phyloP scores from a whole-genome alignment of 805 yeast species.

The Candida schatavii region DNA sequence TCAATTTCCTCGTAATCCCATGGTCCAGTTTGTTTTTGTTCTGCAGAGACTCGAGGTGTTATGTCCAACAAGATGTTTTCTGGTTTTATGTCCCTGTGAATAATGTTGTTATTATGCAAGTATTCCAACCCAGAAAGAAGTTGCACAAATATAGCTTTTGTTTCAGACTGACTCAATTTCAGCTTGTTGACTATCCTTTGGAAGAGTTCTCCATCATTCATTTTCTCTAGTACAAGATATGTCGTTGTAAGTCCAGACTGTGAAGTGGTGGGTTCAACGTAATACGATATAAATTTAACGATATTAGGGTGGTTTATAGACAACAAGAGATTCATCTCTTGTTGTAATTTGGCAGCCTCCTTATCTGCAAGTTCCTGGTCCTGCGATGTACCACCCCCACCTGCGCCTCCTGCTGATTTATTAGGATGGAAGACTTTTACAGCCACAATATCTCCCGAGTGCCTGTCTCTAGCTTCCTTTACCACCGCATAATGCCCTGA shows the following conservation, averaged over 20 bases:
- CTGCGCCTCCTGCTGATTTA: slow-evolving; percentile 23
- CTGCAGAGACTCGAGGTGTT: slow-evolving; percentile 31
- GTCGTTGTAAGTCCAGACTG: slow-evolving; percentile 42
- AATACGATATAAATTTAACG: slow-evolving; percentile 60
- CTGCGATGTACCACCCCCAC: slow-evolving; percentile 24
- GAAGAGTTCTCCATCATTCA: slow-evolving; percentile 73
- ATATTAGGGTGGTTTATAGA: slow-evolving; percentile 69
- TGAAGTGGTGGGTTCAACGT: slow-evolving; percentile 52
- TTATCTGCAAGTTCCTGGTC: slow-evolving; percentile 18
- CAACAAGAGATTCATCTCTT: slow-evolving; percentile 65
- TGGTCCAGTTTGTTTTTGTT: slow-evolving; percentile 43
- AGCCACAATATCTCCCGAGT: slow-evolving; percentile 61
- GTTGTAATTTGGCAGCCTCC: slow-evolving; percentile 43
- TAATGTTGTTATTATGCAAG: slow-evolving; percentile 38
- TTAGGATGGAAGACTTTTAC: slow-evolving; percentile 69
- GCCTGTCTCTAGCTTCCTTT: slow-evolving; percentile 59
- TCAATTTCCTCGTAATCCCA: slow-evolving; percentile 62
- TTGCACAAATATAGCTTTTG: slow-evolving; percentile 55
- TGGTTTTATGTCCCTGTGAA: slow-evolving; percentile 46
- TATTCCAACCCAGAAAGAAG: slow-evolving; percentile 37
- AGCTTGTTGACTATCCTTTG: slow-evolving; percentile 68
- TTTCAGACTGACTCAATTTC: slow-evolving; percentile 57
- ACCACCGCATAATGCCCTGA: slow-evolving; percentile 83
- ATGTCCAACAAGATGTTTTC: slow-evolving; percentile 50
- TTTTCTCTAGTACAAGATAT: slow-evolving; percentile 68